phyloP scores from a whole-genome alignment of 495 filamentous ascomycete species.

The Viridothelium virens region DNA sequence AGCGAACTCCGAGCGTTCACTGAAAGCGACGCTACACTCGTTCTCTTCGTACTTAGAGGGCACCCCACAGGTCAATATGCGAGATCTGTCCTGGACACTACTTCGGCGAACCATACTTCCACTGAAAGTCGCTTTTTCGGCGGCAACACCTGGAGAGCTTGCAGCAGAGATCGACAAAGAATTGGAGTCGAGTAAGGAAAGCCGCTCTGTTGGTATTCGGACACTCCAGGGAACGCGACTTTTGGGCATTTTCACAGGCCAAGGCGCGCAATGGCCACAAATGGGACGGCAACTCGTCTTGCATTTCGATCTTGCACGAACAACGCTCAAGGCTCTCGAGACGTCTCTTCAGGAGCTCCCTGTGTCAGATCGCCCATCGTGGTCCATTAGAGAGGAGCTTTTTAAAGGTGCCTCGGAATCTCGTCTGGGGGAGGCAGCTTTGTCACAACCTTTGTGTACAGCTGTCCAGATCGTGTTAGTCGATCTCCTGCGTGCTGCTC shows the following conservation, averaged over 20 bases:
- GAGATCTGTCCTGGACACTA: conserved; percentile 13
- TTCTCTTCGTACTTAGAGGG: background rate
- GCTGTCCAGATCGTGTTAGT: conserved; percentile 18
- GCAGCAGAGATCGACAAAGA: background rate
- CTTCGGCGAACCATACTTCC: background rate
- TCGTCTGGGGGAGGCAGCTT: conserved; percentile 31
- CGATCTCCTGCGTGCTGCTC: background rate
- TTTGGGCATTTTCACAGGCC: too few species aligned
- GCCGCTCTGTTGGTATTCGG: background rate
- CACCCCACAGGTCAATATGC: background rate
- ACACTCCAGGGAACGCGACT: conserved; percentile 11
- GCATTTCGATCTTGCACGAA: conserved; percentile 33
- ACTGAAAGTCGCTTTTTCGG: background rate
- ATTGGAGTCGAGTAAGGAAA: background rate
- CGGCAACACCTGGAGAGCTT: background rate
- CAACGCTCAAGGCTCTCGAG: conserved; percentile 27
- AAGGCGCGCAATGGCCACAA: conserved; percentile 56
- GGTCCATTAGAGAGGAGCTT: conserved; percentile 38
- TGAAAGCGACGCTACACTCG: background rate
- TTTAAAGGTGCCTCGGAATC: conserved; percentile 20
- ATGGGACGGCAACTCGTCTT: conserved; percentile 42
- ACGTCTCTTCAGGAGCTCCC: conserved; percentile 22
- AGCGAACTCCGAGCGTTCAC: background rate
- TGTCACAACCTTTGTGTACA: conserved; percentile 46
- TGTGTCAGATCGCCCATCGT: conserved; percentile 37